These are phyloP conservation scores for Phialophora expanda DNA, from an alignment of 2,329 filamentous ascomycete genomes.

Conservation along the genomic window DNA sequence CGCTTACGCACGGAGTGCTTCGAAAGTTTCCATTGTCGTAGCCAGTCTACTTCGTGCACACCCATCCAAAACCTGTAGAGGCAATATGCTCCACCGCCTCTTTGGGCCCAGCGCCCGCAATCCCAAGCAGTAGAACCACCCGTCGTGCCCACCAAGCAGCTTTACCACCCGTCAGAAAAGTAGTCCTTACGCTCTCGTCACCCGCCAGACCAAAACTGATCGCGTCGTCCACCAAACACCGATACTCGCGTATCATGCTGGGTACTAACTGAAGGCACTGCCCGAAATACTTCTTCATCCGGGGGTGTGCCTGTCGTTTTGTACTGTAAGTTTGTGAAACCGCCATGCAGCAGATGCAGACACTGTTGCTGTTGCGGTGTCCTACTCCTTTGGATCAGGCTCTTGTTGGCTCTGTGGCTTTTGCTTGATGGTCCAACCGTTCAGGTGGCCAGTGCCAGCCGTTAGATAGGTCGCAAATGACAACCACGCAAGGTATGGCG, in stretches of 20 bases:
- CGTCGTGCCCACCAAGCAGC: not conserved
- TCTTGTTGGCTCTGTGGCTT: constrained; percentile 14
- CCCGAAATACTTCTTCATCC: not conserved
- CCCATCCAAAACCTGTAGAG: not conserved
- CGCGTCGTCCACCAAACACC: not conserved
- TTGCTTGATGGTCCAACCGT: constrained; percentile 65
- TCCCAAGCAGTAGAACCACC: not conserved
- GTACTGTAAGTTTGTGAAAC: too few relatives aligned
- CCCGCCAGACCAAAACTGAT: not conserved
- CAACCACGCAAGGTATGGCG: constrained; percentile 85
- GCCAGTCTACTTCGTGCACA: not conserved
- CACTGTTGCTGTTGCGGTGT: not conserved
- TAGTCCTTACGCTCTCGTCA: not conserved
- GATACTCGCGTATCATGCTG: not conserved
- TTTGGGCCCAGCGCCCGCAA: not conserved
- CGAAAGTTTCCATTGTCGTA: not conserved
- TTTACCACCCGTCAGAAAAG: not conserved
- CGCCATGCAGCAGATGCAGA: not conserved
- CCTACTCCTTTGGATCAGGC: constrained; percentile 24
- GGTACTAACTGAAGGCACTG: not conserved
- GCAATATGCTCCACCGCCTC: not conserved
- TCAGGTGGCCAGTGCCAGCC: constrained; percentile 70
- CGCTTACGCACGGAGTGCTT: not conserved
- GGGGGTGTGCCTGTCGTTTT: not conserved
- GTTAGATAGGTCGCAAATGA: constrained; percentile 86